A percentile compares a stretch with the other conserved stretches of the same genome.
Evolutionary conservation across 1,284 basidiomycete genomes (phyloP).

Genomic region (Trichosporon coremiiforme): DNA sequence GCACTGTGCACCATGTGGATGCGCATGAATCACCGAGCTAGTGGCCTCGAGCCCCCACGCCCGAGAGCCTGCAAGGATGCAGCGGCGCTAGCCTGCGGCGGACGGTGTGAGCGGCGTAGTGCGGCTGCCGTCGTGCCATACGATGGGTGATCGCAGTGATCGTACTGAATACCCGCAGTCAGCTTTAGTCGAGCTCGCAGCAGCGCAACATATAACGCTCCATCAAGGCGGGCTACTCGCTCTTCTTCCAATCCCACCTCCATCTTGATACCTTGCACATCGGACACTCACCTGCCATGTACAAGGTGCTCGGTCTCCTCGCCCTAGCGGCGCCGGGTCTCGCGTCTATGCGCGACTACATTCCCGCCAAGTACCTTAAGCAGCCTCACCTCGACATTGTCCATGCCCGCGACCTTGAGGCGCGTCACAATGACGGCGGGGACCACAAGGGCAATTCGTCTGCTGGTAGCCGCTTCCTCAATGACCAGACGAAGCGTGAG

Average conservation of each 20-base stretch:
- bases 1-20: not conserved
- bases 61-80: not conserved
- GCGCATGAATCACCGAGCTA: not conserved
- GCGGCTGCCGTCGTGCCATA: not conserved
- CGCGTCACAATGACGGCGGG: not conserved
- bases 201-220: not conserved
- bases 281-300: not conserved
- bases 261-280: not conserved
- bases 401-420: not conserved
- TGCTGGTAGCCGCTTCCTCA: not conserved
- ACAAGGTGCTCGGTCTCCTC: constrained; percentile 3
- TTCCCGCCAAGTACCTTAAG: not conserved
- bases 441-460: not conserved
- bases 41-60: not conserved
- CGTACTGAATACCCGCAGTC: not conserved
- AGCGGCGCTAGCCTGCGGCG: not conserved
- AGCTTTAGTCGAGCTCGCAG: not conserved
- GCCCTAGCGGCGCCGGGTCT: constrained; percentile 3
- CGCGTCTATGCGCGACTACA: constrained; percentile 3
- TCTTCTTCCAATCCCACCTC: not conserved
- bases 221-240: too few species aligned
- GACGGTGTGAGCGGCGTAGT: not conserved
- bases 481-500: constrained; percentile 22
- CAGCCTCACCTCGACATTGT: not conserved
- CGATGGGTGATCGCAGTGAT: not conserved